phyloP scores from a whole-genome alignment of 345 rosid genomes.

The Noccaea bulbosa region DNA sequence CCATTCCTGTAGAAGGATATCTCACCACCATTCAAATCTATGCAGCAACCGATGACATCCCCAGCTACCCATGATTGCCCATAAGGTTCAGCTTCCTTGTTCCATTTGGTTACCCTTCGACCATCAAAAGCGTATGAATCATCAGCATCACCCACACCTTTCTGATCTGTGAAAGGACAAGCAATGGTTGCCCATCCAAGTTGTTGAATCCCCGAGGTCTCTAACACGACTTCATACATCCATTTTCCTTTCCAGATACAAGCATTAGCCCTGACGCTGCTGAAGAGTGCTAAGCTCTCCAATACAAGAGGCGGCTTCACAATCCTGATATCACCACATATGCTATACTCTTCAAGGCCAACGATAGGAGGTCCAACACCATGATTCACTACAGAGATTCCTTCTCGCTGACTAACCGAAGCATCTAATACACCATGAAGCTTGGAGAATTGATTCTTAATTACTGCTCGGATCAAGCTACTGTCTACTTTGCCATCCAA shows the following conservation, averaged over 20 bases:
- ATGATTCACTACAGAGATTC: slow-evolving; percentile 54
- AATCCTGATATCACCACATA: slow-evolving; percentile 80
- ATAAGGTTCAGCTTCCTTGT: slow-evolving; percentile 69
- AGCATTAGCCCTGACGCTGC: slow-evolving; percentile 85
- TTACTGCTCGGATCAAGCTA: slow-evolving; percentile 50
- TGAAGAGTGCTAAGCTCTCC: slow-evolving; percentile 89
- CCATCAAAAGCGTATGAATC: slow-evolving; percentile 99
- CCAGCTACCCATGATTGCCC: slow-evolving; percentile 95
- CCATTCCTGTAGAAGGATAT: slow-evolving; percentile 88
- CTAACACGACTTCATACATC: slow-evolving; percentile 95
- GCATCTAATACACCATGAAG: slow-evolving; percentile 33
- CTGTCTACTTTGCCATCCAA: slow-evolving; percentile 55
- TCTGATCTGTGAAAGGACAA: slow-evolving; percentile 89
- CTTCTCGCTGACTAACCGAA: slow-evolving; percentile 53
- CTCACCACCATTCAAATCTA: slow-evolving; percentile 71
- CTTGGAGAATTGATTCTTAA: slow-evolving; percentile 58
- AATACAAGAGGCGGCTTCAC: slow-evolving; percentile 70
- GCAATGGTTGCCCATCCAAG: slow-evolving; percentile 95
- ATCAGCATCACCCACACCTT: slow-evolving; percentile 97
- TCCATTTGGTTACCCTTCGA: slow-evolving; percentile 90
- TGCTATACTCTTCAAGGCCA: slow-evolving; percentile 68
- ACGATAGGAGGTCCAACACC: slow-evolving; percentile 57
- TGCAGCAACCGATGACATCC: slow-evolving; percentile 93
- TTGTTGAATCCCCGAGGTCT: slow-evolving; percentile 91
- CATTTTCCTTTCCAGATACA: slow-evolving; percentile 95